Base-by-base conservation (phyloP, 257 asterid species). In the Jaltomata sinuosa region DNA sequence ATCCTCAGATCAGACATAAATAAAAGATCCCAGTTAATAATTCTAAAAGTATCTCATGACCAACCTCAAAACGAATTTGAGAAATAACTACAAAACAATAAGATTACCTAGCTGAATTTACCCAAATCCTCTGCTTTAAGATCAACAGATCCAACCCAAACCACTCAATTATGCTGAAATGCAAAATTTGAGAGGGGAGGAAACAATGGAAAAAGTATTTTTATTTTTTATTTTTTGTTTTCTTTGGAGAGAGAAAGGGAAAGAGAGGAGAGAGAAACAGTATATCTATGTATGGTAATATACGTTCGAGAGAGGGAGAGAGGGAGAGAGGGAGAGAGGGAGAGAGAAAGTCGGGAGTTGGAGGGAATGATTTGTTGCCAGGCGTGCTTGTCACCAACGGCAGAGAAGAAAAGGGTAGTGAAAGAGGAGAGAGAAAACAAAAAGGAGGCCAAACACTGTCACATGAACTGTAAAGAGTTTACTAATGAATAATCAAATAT, bases 301-400 rank as follows among this genome's bases (percentile, higher is more conserved):
- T 76, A 86, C 82, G 83, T 55, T 85, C 74, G 83, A 87, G 84
- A 71, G 82, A 69, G 80, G 79, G 86, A 79, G 85, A 87, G 85
- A 55, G 57, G n/a, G 83, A 87, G 84, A 71, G 82, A 69, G 80
- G 79, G 83, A 87, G 84, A 71, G 82, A 69, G 80, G 79, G 86
- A 79, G 85, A 87, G 85, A 55, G 57, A 61, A 50, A 40, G 67
- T 29, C 78, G 59, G 59, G 69, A 57, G 36, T 49, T 84, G 92
- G 92, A 90, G 87, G 91, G 90, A 89, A 90, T 91, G 93, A 93
- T 92, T 90, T 88, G 72, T 90, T 88, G 91, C 89, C 93, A 91
- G 95, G 93, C 97, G 95, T 95, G 98, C 97, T 92, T 83, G 90
- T 89, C 97, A 93, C 97, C 87, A 91, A 92, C 93, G 85, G 90